Evolutionary conservation across 2,329 filamentous ascomycete genomes (phyloP).

Genomic region (Colletotrichum eleusines): DNA sequence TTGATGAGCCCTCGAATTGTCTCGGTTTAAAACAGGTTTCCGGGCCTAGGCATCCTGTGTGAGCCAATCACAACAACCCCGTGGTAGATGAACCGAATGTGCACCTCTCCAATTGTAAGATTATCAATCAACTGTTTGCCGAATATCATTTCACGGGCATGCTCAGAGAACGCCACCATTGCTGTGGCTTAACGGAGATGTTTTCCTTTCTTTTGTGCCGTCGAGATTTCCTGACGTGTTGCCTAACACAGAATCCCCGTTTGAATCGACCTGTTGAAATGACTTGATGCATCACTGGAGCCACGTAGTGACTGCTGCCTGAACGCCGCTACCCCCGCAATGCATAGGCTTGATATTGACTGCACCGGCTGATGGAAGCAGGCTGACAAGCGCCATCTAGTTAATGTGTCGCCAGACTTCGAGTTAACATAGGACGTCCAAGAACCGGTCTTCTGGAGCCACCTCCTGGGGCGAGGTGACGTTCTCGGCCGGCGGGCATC

Average conservation of each 20-base stretch:
- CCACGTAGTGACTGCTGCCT: background rate
- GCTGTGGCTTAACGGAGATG: background rate
- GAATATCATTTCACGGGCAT: background rate
- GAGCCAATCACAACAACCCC: background rate
- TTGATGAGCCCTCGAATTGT: too few relatives aligned
- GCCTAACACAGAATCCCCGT: background rate
- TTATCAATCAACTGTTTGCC: background rate
- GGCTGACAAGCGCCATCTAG: too few relatives aligned
- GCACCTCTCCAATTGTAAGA: background rate
- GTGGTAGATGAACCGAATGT: too few relatives aligned
- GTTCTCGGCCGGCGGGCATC: slow-evolving; percentile 83
- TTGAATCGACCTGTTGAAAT: background rate
- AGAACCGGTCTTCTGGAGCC: too few relatives aligned
- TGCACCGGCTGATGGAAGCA: too few relatives aligned
- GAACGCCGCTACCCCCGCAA: background rate
- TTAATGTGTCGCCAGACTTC: too few relatives aligned
- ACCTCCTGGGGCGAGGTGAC: slow-evolving; percentile 77
- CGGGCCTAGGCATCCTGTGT: background rate
- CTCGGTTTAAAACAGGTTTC: background rate
- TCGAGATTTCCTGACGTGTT: background rate
- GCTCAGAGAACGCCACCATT: background rate
- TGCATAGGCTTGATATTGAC: too few relatives aligned
- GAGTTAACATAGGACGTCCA: too few relatives aligned
- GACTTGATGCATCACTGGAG: background rate
- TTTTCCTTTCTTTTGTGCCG: background rate